phyloP scores from a whole-genome alignment of 78 protist species.

The Dictyostelium discoideum region dicty_2.7 NC_007088.5:3259001-3259500 shows the following conservation, averaged over 20 bases:
- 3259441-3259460: background rate
- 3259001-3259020: conserved; percentile 15
- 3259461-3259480: background rate
- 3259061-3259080: conserved; percentile 1
- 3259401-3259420: background rate
- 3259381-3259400: background rate
- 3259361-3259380: background rate
- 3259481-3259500: background rate
- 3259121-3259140: conserved; percentile 12
- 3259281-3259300: background rate
- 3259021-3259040: background rate
- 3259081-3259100: background rate
- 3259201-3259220: background rate
- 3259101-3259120: conserved; percentile 25
- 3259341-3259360: background rate
- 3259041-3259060: background rate
- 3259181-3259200: background rate
- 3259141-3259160: background rate
- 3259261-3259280: background rate
- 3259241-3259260: background rate
- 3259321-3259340: conserved; percentile 8
- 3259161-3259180: background rate
- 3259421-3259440: background rate
- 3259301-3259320: background rate
- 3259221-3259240: background rate